Evolutionary conservation across 2,329 filamentous ascomycete genomes (phyloP), one percentile per base, ranked within the genome.

Genomic region (Exophiala mesophila): DNA sequence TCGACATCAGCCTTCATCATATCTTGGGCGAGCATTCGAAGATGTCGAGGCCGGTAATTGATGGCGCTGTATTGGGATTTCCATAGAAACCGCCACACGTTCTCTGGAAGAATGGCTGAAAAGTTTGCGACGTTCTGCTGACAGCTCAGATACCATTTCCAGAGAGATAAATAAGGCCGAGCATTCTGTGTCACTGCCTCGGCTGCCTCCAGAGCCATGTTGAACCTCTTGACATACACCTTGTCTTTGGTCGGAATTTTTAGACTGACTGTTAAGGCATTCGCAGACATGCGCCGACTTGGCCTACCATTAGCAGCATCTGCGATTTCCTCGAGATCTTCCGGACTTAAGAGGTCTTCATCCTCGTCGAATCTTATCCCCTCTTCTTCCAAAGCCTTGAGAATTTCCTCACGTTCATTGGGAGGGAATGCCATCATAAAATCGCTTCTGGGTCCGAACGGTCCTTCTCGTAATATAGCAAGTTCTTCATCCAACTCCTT

Each of bases 1-100:
- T 67, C 52, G 36, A 77, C 68, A 5, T 76, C 78, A 13, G 76
- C 73, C 4, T 73, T 70, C 41, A 71, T 69, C 70, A 87, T 82
- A 57, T 88, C 84, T 54, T 79, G 73, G 4, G 77, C 72, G 3
- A 90, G 68, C 21, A 70, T 64, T 45, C 76, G 76, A 20, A 86
- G 63, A 56, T 83, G 81, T 4, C 71, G 64, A 58, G 83, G 72
- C 20, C 79, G 75, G 50, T 78, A 33, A 67, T 64, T 23, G 67
- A 49, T 7, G 69, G 15, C 52, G 47, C 5, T 74, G 66, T 32
- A 50, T 49, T 71, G 69, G 1, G 79, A 76, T 31, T 72, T 66
- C 83, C 84, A 90, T 6, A 90, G 61, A 2, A 79, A 59, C n/a
- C 75, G 64, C 77, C 83, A 83, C 3, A 77, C 71, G 12, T 74